Evolutionary conservation across 441 rosid species (phyloP).

Genomic region (Arabidopsis lyrata): DNA sequence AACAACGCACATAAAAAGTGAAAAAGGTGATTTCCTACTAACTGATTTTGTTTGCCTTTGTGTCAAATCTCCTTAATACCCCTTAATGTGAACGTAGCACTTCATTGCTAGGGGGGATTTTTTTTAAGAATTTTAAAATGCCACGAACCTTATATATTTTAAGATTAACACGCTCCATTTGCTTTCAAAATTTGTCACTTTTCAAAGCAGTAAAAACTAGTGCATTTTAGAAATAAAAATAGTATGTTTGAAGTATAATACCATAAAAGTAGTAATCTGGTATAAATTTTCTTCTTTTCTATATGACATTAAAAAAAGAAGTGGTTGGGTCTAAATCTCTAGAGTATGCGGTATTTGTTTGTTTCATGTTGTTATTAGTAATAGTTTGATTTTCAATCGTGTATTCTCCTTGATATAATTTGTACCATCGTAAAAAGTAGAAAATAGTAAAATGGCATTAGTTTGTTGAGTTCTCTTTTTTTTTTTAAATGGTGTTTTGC

Average conservation of each 20-base stretch:
- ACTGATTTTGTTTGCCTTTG: constrained; percentile 22
- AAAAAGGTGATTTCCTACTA: constrained; percentile 25
- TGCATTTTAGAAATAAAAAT: not conserved
- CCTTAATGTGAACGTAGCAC: constrained; percentile 8
- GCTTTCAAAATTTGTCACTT: not conserved
- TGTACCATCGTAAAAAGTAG: not conserved
- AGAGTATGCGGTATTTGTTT: not conserved
- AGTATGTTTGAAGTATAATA: not conserved
- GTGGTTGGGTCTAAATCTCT: not conserved
- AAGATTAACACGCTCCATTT: not conserved
- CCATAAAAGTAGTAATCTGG: not conserved
- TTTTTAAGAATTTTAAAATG: too few relatives aligned
- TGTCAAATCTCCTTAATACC: constrained; percentile 19
- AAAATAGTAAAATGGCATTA: not conserved
- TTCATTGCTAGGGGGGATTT: not conserved
- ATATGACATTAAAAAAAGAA: not conserved
- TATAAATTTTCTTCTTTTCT: not conserved
- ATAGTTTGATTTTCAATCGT: not conserved
- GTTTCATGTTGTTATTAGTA: not conserved
- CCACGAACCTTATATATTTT: too few relatives aligned
- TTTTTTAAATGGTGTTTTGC: not conserved
- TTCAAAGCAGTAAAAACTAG: not conserved
- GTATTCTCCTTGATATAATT: not conserved
- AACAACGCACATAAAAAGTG: not conserved
- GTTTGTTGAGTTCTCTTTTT: not conserved